phyloP scores from a whole-genome alignment of 2,329 filamentous ascomycete genomes.

The Sodiomyces alkalinus region DNA sequence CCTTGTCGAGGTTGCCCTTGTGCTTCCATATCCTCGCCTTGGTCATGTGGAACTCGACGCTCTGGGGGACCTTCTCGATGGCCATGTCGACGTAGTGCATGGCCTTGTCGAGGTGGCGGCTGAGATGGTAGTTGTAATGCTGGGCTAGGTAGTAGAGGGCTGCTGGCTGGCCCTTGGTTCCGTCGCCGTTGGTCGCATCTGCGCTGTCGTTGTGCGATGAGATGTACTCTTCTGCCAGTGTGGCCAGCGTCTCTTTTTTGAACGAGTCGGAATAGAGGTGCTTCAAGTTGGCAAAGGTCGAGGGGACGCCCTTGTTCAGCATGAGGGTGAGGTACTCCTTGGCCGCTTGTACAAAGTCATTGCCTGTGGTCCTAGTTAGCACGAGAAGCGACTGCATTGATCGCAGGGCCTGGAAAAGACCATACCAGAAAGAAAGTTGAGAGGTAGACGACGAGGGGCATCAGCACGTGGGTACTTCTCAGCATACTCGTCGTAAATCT shows the following conservation, averaged over 20 bases:
- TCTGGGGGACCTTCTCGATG: constrained; percentile 62
- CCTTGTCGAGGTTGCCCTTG: constrained; percentile 61
- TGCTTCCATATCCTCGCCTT: constrained; percentile 94
- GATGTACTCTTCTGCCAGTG: constrained; percentile 66
- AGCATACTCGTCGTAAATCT: constrained; percentile 63
- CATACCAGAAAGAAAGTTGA: constrained; percentile 71
- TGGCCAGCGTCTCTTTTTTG: constrained; percentile 65
- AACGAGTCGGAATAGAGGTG: constrained; percentile 65
- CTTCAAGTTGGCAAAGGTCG: constrained; percentile 93
- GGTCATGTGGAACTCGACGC: constrained; percentile 87
- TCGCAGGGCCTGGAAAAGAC: no score
- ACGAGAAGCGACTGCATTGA: no score
- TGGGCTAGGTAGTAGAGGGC: constrained; percentile 89
- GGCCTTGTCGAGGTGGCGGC: constrained; percentile 71
- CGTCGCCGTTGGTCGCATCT: constrained; percentile 25
- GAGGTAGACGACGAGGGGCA: constrained; percentile 68
- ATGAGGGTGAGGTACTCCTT: constrained; percentile 68
- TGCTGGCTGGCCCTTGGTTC: constrained; percentile 54
- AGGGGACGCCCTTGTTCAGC: constrained; percentile 86
- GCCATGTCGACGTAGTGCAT: constrained; percentile 71
- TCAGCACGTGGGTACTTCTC: constrained; percentile 71
- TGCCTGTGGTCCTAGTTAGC: constrained; percentile 32
- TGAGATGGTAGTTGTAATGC: constrained; percentile 88
- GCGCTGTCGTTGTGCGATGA: constrained; percentile 36
- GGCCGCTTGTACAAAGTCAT: constrained; percentile 65